These are phyloP conservation scores for Rhizopogon vulgaris DNA, from an alignment of 768 basidiomycete genomes.

Conservation along the genomic window DNA sequence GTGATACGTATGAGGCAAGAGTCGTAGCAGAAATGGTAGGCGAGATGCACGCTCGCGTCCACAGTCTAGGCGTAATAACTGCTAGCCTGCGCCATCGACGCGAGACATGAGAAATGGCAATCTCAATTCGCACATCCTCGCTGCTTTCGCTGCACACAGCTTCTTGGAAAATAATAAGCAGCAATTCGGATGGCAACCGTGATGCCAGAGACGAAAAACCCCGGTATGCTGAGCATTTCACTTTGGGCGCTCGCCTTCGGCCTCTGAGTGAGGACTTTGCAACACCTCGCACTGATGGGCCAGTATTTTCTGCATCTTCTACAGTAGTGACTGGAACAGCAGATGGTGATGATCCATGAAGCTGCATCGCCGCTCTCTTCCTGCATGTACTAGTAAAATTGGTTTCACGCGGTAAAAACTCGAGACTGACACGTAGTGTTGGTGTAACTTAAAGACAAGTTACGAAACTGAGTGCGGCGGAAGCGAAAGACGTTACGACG, in stretches of 20 bases:
- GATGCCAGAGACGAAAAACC: neutral
- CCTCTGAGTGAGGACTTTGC: neutral
- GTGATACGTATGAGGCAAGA: neutral
- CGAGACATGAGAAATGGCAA: slow-evolving; percentile 23
- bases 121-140: slow-evolving; percentile 15
- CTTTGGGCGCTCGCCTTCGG: neutral
- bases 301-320: neutral
- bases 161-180: slow-evolving; percentile 23
- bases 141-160: slow-evolving; percentile 14
- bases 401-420: neutral
- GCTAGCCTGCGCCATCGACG: slow-evolving; percentile 25
- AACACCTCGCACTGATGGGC: neutral
- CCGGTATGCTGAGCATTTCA: neutral
- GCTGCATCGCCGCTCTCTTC: neutral
- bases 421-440: neutral
- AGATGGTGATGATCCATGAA: neutral
- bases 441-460: too few species aligned
- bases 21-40: slow-evolving; percentile 5
- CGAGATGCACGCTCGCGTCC: slow-evolving; percentile 20
- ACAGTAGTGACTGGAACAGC: neutral
- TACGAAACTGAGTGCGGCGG: neutral
- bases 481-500: too few species aligned
- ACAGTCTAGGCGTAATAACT: slow-evolving; percentile 23
- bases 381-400: neutral
- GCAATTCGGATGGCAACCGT: slow-evolving; percentile 24